These are phyloP conservation scores for Coemansia sp. DNA, from an alignment of 192 early-diverging fungal genomes.

Conservation along the genomic window DNA sequence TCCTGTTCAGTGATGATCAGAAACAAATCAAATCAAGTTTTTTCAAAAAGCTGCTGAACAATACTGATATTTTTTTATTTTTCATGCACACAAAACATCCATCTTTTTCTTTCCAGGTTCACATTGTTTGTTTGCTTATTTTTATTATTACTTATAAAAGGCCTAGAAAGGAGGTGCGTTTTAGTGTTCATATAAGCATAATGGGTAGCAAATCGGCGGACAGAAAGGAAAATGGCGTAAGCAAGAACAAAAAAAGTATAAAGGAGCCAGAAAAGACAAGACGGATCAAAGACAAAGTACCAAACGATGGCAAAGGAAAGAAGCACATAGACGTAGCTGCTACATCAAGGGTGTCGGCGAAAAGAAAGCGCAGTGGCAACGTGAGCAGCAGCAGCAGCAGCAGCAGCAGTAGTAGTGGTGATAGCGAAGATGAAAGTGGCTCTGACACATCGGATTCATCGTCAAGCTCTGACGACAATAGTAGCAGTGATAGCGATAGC, in stretches of 20 bases:
- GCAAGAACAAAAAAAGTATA: slow-evolving; percentile 8
- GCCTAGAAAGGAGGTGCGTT: neutral
- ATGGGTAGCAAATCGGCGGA: slow-evolving; percentile 26
- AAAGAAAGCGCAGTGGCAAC: slow-evolving; percentile 9
- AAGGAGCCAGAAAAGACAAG: neutral
- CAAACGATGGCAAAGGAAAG: neutral
- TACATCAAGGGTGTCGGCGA: neutral
- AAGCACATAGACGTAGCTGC: neutral
- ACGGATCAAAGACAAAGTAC: slow-evolving; percentile 1
- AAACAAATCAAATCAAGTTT: neutral
- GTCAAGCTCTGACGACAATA: neutral
- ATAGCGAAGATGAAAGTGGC: neutral
- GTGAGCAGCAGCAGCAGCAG: slow-evolving; percentile 1
- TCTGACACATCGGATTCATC: neutral
- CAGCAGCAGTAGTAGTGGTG: neutral
- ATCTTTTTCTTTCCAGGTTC: slow-evolving; percentile 1
- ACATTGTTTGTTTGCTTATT: neutral
- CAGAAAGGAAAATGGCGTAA: slow-evolving; percentile 7
- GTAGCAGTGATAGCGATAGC: neutral
- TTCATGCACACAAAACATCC: neutral
- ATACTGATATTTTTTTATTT: slow-evolving; percentile 1
- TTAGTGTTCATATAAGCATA: slow-evolving; percentile 7
- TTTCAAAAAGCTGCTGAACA: neutral
- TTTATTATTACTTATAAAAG: neutral
- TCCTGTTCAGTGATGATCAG: neutral